Evolutionary conservation across 208 protist species (phyloP), one percentile per base, ranked within the genome.

Genomic region (Trypanosoma brucei): DNA sequence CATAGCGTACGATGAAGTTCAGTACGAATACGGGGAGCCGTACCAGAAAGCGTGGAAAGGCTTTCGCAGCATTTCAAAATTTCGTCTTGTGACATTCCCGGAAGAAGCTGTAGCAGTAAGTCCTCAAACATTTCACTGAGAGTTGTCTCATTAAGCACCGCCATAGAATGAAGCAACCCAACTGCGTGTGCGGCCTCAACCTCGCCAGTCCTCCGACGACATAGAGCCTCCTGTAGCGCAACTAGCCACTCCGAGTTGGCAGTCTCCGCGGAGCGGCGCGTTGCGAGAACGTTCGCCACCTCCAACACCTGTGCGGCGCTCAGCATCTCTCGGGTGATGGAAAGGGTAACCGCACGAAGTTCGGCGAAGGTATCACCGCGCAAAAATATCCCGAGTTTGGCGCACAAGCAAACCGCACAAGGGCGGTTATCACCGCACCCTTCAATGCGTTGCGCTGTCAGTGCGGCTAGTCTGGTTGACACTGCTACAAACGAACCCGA

Each of bases 401-500:
- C 65, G 36, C 65, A 70, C 3, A 70, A 42, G 38, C 50, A 64
- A n/a, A 70, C 44, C 14, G 39, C 55, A n/a, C 14, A 0, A n/a
- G 49, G 49, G 11, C 9, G 37, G 3, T 64, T 46, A 34, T 6
- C 31, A 6, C 35, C 57, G 37, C 2, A 52, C 11, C 42, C 35
- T 39, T 58, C 58, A 51, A 70, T 62, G 22, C 65, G 65, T n/a
- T 64, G 56, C 3, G 57, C 56, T 52, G 65, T 64, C 13, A 65
- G 44, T 22, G 52, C 4, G 5, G 66, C 66, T 0, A 72, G 59
- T 33, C 61, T 48, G 34, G 62, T 39, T 30, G 59, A 52, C 6
- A 62, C 44, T 8, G 44, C 39, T 9, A 60, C 51, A 11, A 51
- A 48, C 7, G 65, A 33, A 22, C 65, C 58, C 2, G 22, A 37